Evolutionary conservation across 495 filamentous ascomycete genomes (phyloP), one percentile per base, ranked within the genome.

Genomic region (Bryoglossum gracile): DNA sequence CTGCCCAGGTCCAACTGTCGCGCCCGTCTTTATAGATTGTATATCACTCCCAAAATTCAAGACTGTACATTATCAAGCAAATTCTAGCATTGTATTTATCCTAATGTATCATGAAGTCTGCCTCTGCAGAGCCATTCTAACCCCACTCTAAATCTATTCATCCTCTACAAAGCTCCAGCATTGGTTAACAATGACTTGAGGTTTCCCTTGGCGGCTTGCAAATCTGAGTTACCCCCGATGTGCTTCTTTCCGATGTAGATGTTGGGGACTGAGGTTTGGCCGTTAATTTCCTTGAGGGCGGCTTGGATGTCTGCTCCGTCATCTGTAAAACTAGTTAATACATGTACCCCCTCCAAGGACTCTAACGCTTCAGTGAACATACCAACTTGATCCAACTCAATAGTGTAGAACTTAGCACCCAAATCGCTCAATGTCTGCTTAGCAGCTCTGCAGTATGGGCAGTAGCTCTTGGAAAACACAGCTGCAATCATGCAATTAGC

Each of bases 391-490:
- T 98, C 90, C 50, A 98, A 69, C 73, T 98, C 92, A 33, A 95
- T 70, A 24, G 70, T 53, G 57, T 74, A 80, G 66, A 78, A 87
- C 61, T 89, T 87, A 36, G 87, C 89, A 54, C 80, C 79, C 49
- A 78, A 39, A 30, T 80, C 68, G 56, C 68, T 74, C 56, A 99
- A 73, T 30, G 88, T 71, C 8, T 65, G 43, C 80, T 96, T 96
- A 54, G 81, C 79, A 45, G 89, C 75, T 24, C 63, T 69, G 75
- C 91, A 97, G 78, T 94, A 91, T n/a, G 91, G 90, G 77, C 92
- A 99, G 70, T 85, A 95, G 11, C 83, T 87, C 71, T 99, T 99
- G 65, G 80, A 86, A 78, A 98, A 98, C 55, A 98, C 85, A 51
- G 90, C 87, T 90, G 25, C 16, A 33, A 9, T 5, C 24, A 45